These are phyloP conservation scores for Chamaecrista fasciculata DNA, from an alignment of 306 rosid genomes.

Conservation along the genomic window DNA sequence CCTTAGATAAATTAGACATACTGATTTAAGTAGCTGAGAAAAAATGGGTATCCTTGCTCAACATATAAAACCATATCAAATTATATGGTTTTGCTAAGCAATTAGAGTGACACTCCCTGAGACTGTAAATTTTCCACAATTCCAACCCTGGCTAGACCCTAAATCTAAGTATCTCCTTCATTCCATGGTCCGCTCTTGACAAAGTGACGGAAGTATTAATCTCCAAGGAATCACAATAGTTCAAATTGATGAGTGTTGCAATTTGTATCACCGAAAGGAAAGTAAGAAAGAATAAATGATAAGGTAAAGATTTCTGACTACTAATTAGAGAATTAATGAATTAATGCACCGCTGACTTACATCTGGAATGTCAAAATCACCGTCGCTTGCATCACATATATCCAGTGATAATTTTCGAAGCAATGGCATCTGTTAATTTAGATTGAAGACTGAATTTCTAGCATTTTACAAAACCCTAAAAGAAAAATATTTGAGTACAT, in stretches of 20 bases:
- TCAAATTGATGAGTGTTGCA: background rate
- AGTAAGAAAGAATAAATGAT: constrained; percentile 1
- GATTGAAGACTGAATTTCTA: constrained; percentile 25
- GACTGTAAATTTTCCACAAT: background rate
- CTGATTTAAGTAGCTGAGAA: background rate
- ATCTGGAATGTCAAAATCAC: constrained; percentile 64
- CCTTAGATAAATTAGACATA: background rate
- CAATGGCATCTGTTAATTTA: constrained; percentile 54
- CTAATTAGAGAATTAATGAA: background rate
- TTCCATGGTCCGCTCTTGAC: background rate
- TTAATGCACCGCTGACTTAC: constrained; percentile 44
- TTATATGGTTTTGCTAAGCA: background rate
- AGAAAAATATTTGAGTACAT: background rate
- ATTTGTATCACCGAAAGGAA: constrained; percentile 5
- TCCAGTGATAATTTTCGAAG: constrained; percentile 73
- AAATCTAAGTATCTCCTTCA: background rate
- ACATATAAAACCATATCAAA: background rate
- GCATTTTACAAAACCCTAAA: constrained; percentile 23
- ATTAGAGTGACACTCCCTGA: background rate
- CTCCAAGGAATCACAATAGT: background rate
- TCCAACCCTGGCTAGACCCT: background rate
- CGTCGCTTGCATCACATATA: constrained; percentile 74
- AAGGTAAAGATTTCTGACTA: background rate
- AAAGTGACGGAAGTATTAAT: too few relatives aligned
- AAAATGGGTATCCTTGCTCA: background rate